These are phyloP conservation scores for Lachancea thermotolerans DNA, from an alignment of 805 yeast genomes.

Conservation along the genomic window DNA sequence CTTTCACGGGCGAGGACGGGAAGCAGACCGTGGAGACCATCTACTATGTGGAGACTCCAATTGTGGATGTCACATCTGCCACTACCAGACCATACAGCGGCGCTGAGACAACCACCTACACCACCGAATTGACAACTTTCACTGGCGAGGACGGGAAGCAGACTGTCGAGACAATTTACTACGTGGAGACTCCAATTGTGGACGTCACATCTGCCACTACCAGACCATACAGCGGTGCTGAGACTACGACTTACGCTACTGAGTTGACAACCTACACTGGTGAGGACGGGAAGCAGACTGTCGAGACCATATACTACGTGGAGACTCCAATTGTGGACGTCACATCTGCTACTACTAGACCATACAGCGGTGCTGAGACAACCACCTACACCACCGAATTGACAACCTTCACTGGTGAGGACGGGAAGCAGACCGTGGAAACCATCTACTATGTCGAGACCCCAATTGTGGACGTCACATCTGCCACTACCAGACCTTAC, in stretches of 20 bases:
- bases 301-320: conserved; percentile 12
- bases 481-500: no score
- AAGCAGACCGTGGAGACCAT: conserved; percentile 5
- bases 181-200: conserved; percentile 14
- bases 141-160: conserved; percentile 9
- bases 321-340: conserved; percentile 12
- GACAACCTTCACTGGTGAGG: conserved; percentile 2
- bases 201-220: conserved; percentile 8
- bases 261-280: conserved; percentile 6
- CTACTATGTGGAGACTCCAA: conserved; percentile 15
- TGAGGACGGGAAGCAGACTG: conserved; percentile 8
- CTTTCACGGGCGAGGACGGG: conserved; percentile 4
- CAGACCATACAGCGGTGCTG: conserved; percentile 13
- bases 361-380: conserved; percentile 6
- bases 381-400: conserved; percentile 7
- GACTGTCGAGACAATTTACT: conserved; percentile 11
- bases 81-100: conserved; percentile 12
- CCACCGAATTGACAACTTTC: conserved; percentile 9
- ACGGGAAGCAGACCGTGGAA: conserved; percentile 5
- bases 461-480: no score
- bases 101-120: conserved; percentile 10
- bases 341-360: conserved; percentile 1
- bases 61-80: conserved; percentile 12
- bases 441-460: conserved; percentile 5
- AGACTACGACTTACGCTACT: conserved; percentile 11